phyloP scores from a whole-genome alignment of 257 asterid species.

The Penstemon newberryi region DNA sequence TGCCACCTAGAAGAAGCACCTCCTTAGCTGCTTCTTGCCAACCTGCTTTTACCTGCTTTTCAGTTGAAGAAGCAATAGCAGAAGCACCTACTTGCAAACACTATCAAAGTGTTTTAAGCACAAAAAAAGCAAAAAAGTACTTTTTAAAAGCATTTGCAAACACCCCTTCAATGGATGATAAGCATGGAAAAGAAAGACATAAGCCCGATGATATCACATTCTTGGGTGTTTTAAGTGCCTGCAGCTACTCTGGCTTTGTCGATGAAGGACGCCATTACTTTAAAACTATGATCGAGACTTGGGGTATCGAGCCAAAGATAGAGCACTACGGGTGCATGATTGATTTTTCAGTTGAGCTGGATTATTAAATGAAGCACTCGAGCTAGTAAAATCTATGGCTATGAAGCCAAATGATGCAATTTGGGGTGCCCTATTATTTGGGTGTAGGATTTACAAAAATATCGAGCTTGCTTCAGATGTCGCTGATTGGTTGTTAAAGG shows the following conservation, averaged over 20 bases:
- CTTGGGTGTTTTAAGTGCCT: conserved; percentile 71
- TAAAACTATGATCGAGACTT: conserved; percentile 46
- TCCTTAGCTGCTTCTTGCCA: too few relatives aligned
- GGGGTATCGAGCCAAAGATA: conserved; percentile 59
- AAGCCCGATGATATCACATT: conserved; percentile 65
- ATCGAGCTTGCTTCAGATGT: conserved; percentile 60
- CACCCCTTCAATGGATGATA: conserved; percentile 44
- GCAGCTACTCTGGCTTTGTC: conserved; percentile 79
- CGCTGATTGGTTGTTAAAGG: conserved; percentile 43
- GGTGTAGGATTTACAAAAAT: conserved; percentile 67
- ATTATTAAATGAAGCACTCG: conserved; percentile 60
- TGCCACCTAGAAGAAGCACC: too few relatives aligned
- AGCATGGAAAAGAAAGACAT: conserved; percentile 28
- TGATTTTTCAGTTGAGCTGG: conserved; percentile 86
- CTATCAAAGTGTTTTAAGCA: too few relatives aligned
- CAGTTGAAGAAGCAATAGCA: too few relatives aligned
- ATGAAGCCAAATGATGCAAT: conserved; percentile 71
- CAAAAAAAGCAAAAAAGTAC: too few relatives aligned
- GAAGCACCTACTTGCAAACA: too few relatives aligned
- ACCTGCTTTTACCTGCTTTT: too few relatives aligned
- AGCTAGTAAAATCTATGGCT: conserved; percentile 66
- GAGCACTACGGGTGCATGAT: conserved; percentile 87
- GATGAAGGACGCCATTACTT: conserved; percentile 57
- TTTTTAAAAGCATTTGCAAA: too few relatives aligned
- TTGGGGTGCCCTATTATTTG: conserved; percentile 90